A percentile compares a stretch with the other conserved stretches of the same genome.
Conservation (phyloP, 192 early-diverging fungal species). For the Linnemannia hyalina region DNA sequence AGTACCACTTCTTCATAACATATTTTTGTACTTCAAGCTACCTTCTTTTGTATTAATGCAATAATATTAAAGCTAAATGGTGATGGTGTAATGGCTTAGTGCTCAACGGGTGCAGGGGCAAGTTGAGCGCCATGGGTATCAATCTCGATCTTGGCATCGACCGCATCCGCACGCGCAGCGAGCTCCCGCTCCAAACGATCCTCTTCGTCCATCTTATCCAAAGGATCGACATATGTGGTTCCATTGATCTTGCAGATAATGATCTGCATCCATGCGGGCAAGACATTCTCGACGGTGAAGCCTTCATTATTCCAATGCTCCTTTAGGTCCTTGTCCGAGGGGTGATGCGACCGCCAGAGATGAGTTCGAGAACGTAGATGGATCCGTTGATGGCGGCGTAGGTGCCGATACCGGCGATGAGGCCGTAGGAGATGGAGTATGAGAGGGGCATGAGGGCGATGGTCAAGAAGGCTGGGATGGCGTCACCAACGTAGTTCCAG, state of each 20-base stretch:
- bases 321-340: slow-evolving; percentile 31
- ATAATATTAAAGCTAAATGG: background rate
- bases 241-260: slow-evolving; percentile 25
- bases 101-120: background rate
- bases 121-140: slow-evolving; percentile 5
- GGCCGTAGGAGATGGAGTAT: slow-evolving; percentile 85
- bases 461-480: slow-evolving; percentile 84
- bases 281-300: slow-evolving; percentile 23
- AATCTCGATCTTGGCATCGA: slow-evolving; percentile 16
- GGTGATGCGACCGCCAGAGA: slow-evolving; percentile 65
- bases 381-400: slow-evolving; percentile 78
- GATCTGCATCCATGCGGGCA: slow-evolving; percentile 34
- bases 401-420: slow-evolving; percentile 81
- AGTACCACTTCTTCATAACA: too few relatives aligned
- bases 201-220: slow-evolving; percentile 26
- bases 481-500: slow-evolving; percentile 84
- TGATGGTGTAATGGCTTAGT: background rate
- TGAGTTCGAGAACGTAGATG: slow-evolving; percentile 66
- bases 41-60: background rate
- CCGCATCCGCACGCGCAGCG: background rate
- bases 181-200: slow-evolving; percentile 31
- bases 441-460: slow-evolving; percentile 85
- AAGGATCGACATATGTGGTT: slow-evolving; percentile 16
- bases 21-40: too few relatives aligned
- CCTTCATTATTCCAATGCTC: slow-evolving; percentile 22